Evolutionary conservation across 2,329 filamentous ascomycete genomes (phyloP), one percentile per base, ranked within the genome.

Genomic region (Pseudogymnoascus sp.): DNA sequence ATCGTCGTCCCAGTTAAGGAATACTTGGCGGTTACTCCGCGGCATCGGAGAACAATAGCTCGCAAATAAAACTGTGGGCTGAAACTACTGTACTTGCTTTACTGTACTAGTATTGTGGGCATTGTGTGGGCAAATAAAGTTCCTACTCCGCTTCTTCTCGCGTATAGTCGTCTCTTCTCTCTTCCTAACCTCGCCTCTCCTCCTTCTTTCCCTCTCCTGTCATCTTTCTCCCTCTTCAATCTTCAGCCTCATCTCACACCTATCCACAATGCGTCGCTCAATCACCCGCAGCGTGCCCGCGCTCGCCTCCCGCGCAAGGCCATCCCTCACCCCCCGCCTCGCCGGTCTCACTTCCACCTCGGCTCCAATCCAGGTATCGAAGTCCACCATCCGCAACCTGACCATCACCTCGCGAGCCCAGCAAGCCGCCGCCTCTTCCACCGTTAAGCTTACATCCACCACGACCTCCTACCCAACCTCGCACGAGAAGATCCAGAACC

Each of bases 401-500:
- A 81, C 85, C 68, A 82, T 80, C 67, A 84, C 83, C 33, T 78
- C 80, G 9, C 78, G 77, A 68, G 80, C 84, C 67, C 77, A 85
- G 15, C 52, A 78, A 77, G 67, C 78, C 82, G 29, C 77, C 79
- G 63, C 77, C 77, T 55, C 78, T 79, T n/a, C 55, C 77, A 10
- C 29, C 27, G 33, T 35, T 4, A 42, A 18, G 13, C 75, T 85
- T 60, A 77, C 80, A 45, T 83, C 80, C 61, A 82, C 80, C 18
- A 77, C 83, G 9, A 80, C 80, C 55, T 81, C 76, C 72, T 93
- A 87, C 74, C 88, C 87, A 27, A 87, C 80, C 61, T 85, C 80
- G 21, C 90, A 94, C 77, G 86, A 88, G 61, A 85, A 85, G 77
- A 86, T 91, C 69, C 71, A 82, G 67, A 75, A 83, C 63, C 85